A percentile compares a stretch with the other conserved stretches of the same genome.
phyloP scores from a whole-genome alignment of 2,329 filamentous ascomycete genomes.

The Biscogniauxia mediterranea region DNA sequence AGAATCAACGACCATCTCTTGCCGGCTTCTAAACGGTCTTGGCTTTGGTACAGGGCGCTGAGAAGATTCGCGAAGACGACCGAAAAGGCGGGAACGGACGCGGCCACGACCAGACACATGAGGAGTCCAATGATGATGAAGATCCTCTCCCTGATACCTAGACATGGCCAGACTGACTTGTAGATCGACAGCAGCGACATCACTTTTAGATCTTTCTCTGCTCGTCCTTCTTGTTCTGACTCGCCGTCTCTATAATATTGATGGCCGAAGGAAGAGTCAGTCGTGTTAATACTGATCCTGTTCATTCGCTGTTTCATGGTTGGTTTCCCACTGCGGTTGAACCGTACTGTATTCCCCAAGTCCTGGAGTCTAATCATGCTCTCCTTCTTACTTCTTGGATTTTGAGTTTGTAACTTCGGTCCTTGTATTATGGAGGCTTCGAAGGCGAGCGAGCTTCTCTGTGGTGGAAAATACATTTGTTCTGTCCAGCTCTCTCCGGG shows the following conservation, averaged over 20 bases:
- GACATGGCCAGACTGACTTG: constrained; percentile 66
- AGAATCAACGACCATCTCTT: constrained; percentile 69
- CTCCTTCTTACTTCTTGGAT: constrained; percentile 4
- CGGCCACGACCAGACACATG: constrained; percentile 62
- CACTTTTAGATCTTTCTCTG: not conserved
- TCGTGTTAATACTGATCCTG: not conserved
- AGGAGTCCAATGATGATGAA: constrained; percentile 60
- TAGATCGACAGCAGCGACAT: constrained; percentile 56
- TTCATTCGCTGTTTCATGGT: constrained; percentile 2
- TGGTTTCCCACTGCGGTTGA: constrained; percentile 12
- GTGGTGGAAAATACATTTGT: constrained; percentile 1
- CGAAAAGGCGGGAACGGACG: constrained; percentile 71
- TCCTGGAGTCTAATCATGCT: constrained; percentile 23
- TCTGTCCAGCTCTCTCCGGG: constrained; percentile 6
- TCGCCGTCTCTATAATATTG: constrained; percentile 1
- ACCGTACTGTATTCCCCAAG: constrained; percentile 20
- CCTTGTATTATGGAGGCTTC: not conserved
- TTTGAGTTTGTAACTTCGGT: not conserved
- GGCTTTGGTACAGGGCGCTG: constrained; percentile 60
- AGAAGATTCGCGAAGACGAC: constrained; percentile 73
- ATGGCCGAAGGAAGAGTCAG: not conserved
- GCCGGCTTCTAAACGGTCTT: constrained; percentile 48
- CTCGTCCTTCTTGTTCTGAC: not conserved
- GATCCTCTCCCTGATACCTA: constrained; percentile 51
- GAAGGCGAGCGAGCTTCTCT: constrained; percentile 3